Percentiles rank a stretch among this genome's conserved stretches.
Conservation (phyloP, 495 filamentous ascomycete species). For the Parmelia sp. region DNA sequence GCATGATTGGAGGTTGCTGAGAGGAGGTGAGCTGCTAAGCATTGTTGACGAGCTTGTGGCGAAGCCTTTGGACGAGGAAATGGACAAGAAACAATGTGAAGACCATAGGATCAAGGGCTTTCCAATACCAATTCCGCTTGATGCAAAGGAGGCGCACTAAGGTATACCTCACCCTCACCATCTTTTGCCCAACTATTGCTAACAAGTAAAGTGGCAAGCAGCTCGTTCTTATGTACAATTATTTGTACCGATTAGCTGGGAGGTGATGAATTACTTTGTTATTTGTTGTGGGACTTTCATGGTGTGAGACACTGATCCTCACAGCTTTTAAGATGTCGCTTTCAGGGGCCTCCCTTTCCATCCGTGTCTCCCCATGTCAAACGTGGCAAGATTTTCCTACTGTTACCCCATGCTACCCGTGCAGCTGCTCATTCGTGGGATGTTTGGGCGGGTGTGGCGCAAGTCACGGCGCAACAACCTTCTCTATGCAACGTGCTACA, state of each 20-base stretch:
- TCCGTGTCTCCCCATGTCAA: not conserved
- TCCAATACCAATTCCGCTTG: constrained; percentile 15
- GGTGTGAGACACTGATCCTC: not conserved
- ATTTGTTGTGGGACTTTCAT: too few species aligned
- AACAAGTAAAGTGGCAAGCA: not conserved
- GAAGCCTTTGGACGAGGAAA: constrained; percentile 28
- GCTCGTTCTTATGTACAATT: too few species aligned
- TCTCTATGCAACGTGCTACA: not conserved
- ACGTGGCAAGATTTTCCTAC: not conserved
- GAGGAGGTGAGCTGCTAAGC: constrained; percentile 53
- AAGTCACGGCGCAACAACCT: not conserved
- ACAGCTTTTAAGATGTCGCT: not conserved
- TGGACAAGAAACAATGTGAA: constrained; percentile 18
- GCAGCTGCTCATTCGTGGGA: constrained; percentile 3
- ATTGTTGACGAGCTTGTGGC: constrained; percentile 46
- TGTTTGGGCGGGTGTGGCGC: not conserved
- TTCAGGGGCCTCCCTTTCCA: not conserved
- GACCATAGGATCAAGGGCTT: constrained; percentile 21
- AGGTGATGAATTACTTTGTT: not conserved
- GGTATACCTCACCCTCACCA: not conserved
- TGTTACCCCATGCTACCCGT: not conserved
- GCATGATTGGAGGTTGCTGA: constrained; percentile 49
- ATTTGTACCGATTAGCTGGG: not conserved
- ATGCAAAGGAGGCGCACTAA: not conserved
- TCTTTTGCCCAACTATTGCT: not conserved